Evolutionary conservation across 2,329 filamentous ascomycete species (phyloP).

Genomic region (Colletotrichum lupini): DNA sequence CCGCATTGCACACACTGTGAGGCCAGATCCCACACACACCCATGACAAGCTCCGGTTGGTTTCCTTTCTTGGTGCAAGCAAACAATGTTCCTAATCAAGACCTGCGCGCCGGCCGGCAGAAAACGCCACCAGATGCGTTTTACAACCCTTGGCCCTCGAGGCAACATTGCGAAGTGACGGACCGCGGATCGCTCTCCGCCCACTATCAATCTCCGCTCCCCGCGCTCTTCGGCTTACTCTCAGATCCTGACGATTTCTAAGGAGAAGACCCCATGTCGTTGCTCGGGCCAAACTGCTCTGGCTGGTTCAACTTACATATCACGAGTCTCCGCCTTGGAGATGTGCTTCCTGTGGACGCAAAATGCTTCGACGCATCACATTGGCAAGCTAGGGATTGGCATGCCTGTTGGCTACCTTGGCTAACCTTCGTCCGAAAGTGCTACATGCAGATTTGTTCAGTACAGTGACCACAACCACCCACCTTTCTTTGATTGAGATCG

Average conservation of each 20-base stretch:
- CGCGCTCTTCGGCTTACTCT: not conserved
- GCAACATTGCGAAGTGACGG: not conserved
- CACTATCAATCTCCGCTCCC: not conserved
- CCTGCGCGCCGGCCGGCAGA: conserved; percentile 10
- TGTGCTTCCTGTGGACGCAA: not conserved
- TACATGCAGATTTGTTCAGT: not conserved
- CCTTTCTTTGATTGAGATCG: not conserved
- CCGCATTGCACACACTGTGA: conserved; percentile 34
- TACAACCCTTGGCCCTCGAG: not conserved
- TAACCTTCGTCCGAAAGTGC: not conserved
- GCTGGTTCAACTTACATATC: not conserved
- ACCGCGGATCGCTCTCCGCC: not conserved
- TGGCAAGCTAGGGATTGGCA: not conserved
- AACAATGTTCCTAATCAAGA: conserved; percentile 28
- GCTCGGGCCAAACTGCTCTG: not conserved
- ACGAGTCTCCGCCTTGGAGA: not conserved
- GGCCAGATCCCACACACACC: conserved; percentile 30
- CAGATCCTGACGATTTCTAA: not conserved
- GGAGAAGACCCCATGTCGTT: not conserved
- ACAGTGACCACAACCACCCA: not conserved
- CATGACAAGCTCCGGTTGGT: conserved; percentile 33
- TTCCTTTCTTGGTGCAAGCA: conserved; percentile 23
- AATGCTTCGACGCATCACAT: not conserved
- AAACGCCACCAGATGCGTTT: conserved; percentile 10
- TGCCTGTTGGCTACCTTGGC: not conserved